These are phyloP conservation scores for Chamaenerion angustifolium DNA, from an alignment of 345 rosid species.

Conservation along the genomic window DNA sequence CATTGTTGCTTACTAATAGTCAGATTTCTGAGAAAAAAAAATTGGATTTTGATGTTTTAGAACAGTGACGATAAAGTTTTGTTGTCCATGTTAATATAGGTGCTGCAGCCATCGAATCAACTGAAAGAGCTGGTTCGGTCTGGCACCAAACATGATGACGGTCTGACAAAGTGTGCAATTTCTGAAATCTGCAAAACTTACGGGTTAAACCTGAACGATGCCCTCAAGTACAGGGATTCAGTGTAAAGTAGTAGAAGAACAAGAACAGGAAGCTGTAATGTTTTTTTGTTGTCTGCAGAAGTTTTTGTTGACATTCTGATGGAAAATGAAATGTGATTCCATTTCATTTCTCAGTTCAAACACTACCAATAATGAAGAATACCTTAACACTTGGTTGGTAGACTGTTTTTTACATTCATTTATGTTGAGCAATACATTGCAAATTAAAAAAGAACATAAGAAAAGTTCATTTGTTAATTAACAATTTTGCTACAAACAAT, in stretches of 20 bases:
- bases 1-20: background rate
- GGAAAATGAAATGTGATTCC: background rate
- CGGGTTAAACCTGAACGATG: constrained; percentile 38
- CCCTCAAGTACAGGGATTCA: constrained; percentile 36
- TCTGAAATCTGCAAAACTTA: constrained; percentile 44
- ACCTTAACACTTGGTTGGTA: no score
- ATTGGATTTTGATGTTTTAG: background rate
- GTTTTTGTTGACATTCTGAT: background rate
- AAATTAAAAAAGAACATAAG: no score
- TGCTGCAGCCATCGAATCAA: constrained; percentile 57
- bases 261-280: no score
- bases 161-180: constrained; percentile 29
- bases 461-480: no score
- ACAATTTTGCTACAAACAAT: no score
- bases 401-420: no score
- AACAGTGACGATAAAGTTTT: background rate
- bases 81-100: constrained; percentile 17
- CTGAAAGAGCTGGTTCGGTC: constrained; percentile 26
- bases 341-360: background rate
- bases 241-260: constrained; percentile 11
- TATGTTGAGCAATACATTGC: no score
- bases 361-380: no score
- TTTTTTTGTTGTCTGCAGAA: background rate
- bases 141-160: constrained; percentile 20
- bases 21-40: background rate